Conservation (phyloP, 192 early-diverging fungal genomes). For the Cladochytrium replicatum region DNA sequence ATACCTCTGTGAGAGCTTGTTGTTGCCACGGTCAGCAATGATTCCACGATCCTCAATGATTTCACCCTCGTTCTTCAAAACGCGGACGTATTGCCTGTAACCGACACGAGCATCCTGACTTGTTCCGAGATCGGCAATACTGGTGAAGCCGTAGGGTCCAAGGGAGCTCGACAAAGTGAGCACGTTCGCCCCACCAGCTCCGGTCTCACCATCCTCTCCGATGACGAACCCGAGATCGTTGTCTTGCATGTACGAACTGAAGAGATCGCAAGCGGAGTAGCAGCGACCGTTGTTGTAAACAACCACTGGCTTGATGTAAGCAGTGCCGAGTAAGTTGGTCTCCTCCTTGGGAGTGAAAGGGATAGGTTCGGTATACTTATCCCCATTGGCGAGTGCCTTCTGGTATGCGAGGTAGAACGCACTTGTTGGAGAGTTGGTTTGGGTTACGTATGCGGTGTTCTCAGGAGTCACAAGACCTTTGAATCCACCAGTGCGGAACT, state of each 20-base stretch:
- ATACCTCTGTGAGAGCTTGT: too few species aligned
- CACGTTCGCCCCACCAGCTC: constrained; percentile 24
- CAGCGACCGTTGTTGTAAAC: constrained; percentile 11
- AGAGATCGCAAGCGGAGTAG: constrained; percentile 18
- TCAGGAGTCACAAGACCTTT: neutral
- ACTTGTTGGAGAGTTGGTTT: too few species aligned
- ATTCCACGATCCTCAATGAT: constrained; percentile 17
- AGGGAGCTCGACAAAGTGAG: constrained; percentile 8
- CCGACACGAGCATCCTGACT: neutral
- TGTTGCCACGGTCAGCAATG: constrained; percentile 4
- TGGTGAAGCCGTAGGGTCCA: too few species aligned
- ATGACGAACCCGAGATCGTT: constrained; percentile 9
- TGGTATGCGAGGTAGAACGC: too few species aligned
- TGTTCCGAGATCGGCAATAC: neutral
- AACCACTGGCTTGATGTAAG: constrained; percentile 20
- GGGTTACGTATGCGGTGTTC: constrained; percentile 2
- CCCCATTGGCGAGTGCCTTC: neutral
- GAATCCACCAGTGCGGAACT: neutral
- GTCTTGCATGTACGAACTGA: constrained; percentile 18
- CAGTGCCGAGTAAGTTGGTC: constrained; percentile 8
- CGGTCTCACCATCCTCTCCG: constrained; percentile 22
- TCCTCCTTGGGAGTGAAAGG: neutral
- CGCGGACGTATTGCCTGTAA: constrained; percentile 11
- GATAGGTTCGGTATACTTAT: constrained; percentile 10
- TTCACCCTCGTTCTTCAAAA: neutral